Evolutionary conservation across 495 filamentous ascomycete genomes (phyloP), one percentile per base, ranked within the genome.

Genomic region (Aspergillus baeticus): DNA sequence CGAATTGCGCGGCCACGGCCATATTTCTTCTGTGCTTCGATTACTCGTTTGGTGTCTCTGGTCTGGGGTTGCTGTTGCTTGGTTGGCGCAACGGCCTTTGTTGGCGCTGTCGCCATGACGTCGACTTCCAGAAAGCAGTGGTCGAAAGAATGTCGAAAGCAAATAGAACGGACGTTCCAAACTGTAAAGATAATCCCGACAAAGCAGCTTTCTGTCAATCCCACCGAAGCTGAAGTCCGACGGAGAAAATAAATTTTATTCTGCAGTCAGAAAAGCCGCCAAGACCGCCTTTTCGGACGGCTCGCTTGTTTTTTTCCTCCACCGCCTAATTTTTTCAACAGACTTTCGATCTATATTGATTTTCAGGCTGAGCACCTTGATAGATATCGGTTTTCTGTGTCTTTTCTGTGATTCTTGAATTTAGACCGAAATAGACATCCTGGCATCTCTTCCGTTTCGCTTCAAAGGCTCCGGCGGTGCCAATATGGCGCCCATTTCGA

Each of bases 391-490:
- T 41, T 26, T 38, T 54, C 42, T 55, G 31, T 18, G 53, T 51
- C 35, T 35, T 37, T 26, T 13, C 23, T 50, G 18, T 14, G 0
- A 38, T 38, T 18, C 6, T 37, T 3, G 37, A 11, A 14, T 26
- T 38, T 10, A 5, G 13, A 37, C n/a, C 23, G 18, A 50, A 18
- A 20, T 38, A 23, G 49, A 42, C 63, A 65, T 38, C 36, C 74
- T 78, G 75, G 75, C 64, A 61, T 87, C 90, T 55, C 76, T 96
- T 69, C 90, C 92, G 3, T 95, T 88, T 64, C 80, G 92, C 67
- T 96, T 96, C 74, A 96, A 93, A 80, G 89, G 89, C 71, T 85
- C 86, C 66, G 79, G 76, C 74, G 83, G 79, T 74, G 78, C 81
- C 61, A 77, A 72, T 55, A 72, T 77, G 69, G 70, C 73, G 64